Evolutionary conservation across 2,329 filamentous ascomycete species (phyloP).

Genomic region (Fusarium sp.): DNA sequence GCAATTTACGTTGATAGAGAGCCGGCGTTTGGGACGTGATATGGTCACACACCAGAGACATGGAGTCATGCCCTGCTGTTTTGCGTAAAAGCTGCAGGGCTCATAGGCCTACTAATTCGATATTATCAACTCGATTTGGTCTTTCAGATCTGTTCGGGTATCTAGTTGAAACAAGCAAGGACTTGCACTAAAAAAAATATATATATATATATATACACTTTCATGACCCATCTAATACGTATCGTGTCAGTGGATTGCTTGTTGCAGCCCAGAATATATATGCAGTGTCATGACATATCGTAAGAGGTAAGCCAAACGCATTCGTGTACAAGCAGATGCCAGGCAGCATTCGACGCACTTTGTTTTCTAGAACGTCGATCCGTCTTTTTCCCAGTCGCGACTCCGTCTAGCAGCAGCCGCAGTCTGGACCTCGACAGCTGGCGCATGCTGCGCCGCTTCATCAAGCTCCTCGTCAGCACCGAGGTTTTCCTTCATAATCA

Average conservation of each 20-base stretch:
- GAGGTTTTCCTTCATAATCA: conserved; percentile 53
- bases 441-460: conserved; percentile 45
- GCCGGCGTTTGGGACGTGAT: conserved; percentile 42
- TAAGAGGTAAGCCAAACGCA: neutral
- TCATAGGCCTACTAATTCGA: conserved; percentile 1
- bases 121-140: neutral
- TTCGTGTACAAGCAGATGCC: too few species aligned
- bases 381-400: conserved; percentile 38
- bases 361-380: conserved; percentile 38
- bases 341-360: too few species aligned
- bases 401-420: conserved; percentile 15
- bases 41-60: conserved; percentile 28
- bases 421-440: conserved; percentile 41
- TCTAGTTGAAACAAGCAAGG: neutral
- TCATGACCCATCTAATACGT: neutral
- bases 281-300: neutral
- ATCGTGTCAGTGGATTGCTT: neutral
- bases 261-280: neutral
- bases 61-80: conserved; percentile 23
- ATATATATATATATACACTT: neutral
- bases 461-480: conserved; percentile 34
- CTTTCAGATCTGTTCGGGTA: neutral
- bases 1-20: conserved; percentile 34
- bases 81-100: conserved; percentile 3
- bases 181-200: neutral